A percentile compares a stretch with the other conserved stretches of the same genome.
Evolutionary conservation across 2,329 filamentous ascomycete species (phyloP).

Genomic region (Bisporella sp.): DNA sequence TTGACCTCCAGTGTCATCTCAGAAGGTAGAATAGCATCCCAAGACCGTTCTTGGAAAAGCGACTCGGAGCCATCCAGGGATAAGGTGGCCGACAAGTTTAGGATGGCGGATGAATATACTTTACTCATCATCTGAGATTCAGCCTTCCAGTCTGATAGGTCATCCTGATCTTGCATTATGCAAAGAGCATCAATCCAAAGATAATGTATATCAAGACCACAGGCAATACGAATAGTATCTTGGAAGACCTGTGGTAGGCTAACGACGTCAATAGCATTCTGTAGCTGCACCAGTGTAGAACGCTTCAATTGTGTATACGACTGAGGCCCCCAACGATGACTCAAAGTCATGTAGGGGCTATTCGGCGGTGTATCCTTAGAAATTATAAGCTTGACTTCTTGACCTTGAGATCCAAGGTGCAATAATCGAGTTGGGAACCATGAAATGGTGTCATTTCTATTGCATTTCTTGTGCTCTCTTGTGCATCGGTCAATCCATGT

Average conservation of each 20-base stretch:
- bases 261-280: background rate
- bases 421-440: slow-evolving; percentile 4
- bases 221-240: background rate
- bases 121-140: background rate
- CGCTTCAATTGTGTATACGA: background rate
- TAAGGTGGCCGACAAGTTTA: background rate
- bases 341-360: background rate
- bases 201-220: background rate
- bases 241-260: background rate
- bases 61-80: background rate
- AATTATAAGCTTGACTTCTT: slow-evolving; percentile 1
- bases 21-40: background rate
- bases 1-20: background rate
- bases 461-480: slow-evolving; percentile 1
- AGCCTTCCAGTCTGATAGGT: background rate
- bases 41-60: background rate
- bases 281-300: background rate
- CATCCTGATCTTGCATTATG: background rate
- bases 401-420: background rate
- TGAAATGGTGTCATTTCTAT: background rate
- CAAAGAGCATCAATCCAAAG: slow-evolving; percentile 1
- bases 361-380: background rate
- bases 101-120: background rate
- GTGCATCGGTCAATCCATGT: slow-evolving; percentile 2
- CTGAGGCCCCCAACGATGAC: background rate